Percentiles rank a stretch among this genome's conserved stretches.
These are phyloP conservation scores for Colletotrichum scovillei DNA, from an alignment of 2,329 filamentous ascomycete genomes.

Conservation along the genomic window DNA sequence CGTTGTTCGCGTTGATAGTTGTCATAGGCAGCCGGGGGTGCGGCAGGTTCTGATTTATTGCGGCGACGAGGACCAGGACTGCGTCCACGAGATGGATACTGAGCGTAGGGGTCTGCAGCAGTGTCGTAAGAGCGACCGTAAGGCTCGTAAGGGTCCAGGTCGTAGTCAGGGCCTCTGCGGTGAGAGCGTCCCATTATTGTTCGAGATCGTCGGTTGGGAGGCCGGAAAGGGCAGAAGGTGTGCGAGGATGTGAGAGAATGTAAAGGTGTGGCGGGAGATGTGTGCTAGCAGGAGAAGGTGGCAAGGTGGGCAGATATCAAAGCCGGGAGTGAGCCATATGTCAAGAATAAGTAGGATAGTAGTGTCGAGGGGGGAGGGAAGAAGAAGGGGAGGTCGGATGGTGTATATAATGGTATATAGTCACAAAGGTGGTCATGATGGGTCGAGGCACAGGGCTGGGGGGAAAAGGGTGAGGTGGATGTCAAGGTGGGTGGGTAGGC, in stretches of 20 bases:
- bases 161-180: slow-evolving; percentile 11
- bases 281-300: not conserved
- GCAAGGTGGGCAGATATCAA: not conserved
- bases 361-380: not conserved
- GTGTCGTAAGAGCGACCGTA: slow-evolving; percentile 5
- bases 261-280: not conserved
- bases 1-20: not conserved
- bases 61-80: slow-evolving; percentile 26
- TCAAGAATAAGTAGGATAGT: not conserved
- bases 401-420: slow-evolving; percentile 1
- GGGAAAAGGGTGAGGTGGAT: not conserved
- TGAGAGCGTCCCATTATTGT: slow-evolving; percentile 24
- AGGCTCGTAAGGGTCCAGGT: slow-evolving; percentile 10
- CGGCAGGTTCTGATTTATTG: slow-evolving; percentile 23
- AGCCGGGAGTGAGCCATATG: not conserved
- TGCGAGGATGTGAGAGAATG: not conserved
- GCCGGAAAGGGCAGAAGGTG: not conserved
- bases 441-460: not conserved
- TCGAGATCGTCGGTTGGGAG: not conserved
- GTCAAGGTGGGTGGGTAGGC: not conserved
- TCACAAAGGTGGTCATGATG: not conserved
- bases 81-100: slow-evolving; percentile 17
- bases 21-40: not conserved
- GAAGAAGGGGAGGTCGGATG: not conserved
- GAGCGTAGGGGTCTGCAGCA: not conserved